Base-by-base conservation (phyloP, 352 stramenopile species). In the Aphanomyces euteiches region DNA sequence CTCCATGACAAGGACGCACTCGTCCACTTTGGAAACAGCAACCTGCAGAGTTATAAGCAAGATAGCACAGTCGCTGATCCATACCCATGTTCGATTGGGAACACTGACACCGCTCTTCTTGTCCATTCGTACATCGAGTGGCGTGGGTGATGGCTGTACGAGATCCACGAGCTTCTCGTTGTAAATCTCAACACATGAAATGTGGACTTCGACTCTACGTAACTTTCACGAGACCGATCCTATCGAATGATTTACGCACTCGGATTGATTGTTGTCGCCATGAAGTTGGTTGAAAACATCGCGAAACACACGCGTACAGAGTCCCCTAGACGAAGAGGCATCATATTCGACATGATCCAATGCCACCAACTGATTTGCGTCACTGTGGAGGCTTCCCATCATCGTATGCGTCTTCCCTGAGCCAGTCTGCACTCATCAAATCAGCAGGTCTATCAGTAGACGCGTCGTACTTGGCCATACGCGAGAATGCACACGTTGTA, bases 401-500 rank as follows among this genome's bases (percentile, higher is more conserved):
- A 74, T 79, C 56, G 73, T 79, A 53, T 75, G 69, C 3, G 75
- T 84, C 56, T 76, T 85, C 37, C 79, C 81, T 3, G 81, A 57
- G 15, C 78, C 78, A 0, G 76, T 80, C 77, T 84, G 41, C 39
- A 48, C 5, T 34, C 53, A 47, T 36, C 28, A 28, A 28, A 28
- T 28, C 28, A 28, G 28, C 28, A 21, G 12, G 36, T 7, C 7
- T 21, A 21, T 47, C 34, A 3, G 6, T 64, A 7, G 53, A 57
- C 59, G 69, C 40, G 17, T 21, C 71, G 21, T 41, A 81, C 83
- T 77, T 98, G 97, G 2, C 96, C 96, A 78, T 98, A 99, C 0
- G 95, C 95, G 74, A 99, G 97, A 43, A 99, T 84, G 67, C 90
- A 98, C 8, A 96, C 90, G 74, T 98, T 92, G 69, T 88, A 93